phyloP scores from a whole-genome alignment of 495 filamentous ascomycete species.

The Xylaria flabelliformis region DNA sequence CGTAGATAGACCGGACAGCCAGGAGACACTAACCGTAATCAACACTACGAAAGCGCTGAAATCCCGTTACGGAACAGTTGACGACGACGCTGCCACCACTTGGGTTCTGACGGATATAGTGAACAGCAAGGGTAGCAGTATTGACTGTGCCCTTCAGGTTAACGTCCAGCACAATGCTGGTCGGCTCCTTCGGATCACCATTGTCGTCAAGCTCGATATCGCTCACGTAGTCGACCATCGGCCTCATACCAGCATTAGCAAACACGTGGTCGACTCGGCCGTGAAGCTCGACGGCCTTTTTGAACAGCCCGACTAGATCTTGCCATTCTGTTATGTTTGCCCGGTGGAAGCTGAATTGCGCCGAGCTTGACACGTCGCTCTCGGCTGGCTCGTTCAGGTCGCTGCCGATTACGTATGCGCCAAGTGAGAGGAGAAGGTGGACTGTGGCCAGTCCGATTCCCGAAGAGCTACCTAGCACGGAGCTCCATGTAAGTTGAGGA shows the following conservation, averaged over 20 bases:
- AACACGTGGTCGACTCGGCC: constrained; percentile 59
- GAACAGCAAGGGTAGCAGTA: constrained; percentile 46
- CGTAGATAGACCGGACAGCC: not conserved
- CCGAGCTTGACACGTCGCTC: constrained; percentile 18
- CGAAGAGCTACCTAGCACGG: constrained; percentile 51
- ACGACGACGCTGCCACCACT: constrained; percentile 48
- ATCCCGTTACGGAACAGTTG: constrained; percentile 46
- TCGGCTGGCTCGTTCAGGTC: constrained; percentile 47
- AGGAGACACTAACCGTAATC: constrained; percentile 43
- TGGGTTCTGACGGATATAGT: constrained; percentile 49
- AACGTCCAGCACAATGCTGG: constrained; percentile 48
- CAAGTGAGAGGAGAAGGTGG: constrained; percentile 51
- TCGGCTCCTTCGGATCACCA: constrained; percentile 51
- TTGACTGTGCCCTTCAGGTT: constrained; percentile 53
- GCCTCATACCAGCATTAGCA: constrained; percentile 56
- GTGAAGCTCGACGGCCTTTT: constrained; percentile 43
- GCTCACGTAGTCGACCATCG: constrained; percentile 45
- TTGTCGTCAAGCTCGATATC: constrained; percentile 48
- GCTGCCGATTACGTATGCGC: constrained; percentile 53
- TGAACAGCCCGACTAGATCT: constrained; percentile 50
- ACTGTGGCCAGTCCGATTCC: constrained; percentile 58
- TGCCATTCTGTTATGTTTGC: constrained; percentile 53
- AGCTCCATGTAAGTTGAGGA: constrained; percentile 16
- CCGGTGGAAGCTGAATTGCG: constrained; percentile 40
- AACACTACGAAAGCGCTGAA: constrained; percentile 46